Percentiles rank a stretch among this genome's conserved stretches.
These are phyloP conservation scores for Parasitella parasitica DNA, from an alignment of 371 early-diverging fungal genomes.

Conservation along the genomic window DNA sequence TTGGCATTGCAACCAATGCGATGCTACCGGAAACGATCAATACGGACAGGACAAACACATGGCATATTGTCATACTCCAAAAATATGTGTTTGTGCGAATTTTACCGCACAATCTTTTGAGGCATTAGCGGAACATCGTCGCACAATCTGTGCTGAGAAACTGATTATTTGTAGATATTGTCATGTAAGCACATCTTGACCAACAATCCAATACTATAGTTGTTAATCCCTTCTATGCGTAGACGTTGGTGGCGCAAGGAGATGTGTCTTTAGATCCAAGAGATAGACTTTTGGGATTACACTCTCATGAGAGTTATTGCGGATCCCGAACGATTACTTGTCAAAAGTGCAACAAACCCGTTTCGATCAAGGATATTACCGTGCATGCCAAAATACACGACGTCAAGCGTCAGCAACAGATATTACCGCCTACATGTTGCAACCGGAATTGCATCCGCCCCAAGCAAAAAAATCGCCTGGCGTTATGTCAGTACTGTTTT, in stretches of 20 bases:
- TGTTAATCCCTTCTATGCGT: no score
- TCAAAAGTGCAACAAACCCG: conserved; percentile 68
- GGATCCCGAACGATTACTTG: conserved; percentile 84
- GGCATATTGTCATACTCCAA: conserved; percentile 59
- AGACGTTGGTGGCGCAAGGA: conserved; percentile 59
- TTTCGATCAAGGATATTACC: conserved; percentile 79
- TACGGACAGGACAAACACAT: conserved; percentile 66
- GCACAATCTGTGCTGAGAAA: conserved; percentile 67
- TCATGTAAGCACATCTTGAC: conserved; percentile 43
- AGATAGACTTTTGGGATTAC: conserved; percentile 69
- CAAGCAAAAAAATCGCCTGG: conserved; percentile 54
- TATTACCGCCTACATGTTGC: conserved; percentile 61
- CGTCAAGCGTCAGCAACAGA: conserved; percentile 59
- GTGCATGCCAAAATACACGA: conserved; percentile 77
- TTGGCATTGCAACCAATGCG: conserved; percentile 83
- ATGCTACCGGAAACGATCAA: conserved; percentile 46
- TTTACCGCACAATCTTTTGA: conserved; percentile 40
- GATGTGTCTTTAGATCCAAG: conserved; percentile 53
- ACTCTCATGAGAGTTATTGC: conserved; percentile 83
- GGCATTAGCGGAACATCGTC: conserved; percentile 68
- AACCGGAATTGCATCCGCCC: conserved; percentile 72
- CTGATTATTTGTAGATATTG: conserved; percentile 85
- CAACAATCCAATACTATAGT: no score
- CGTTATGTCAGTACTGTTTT: conserved; percentile 78
- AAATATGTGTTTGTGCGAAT: conserved; percentile 60